Evolutionary conservation across 202 grass and related monocot species (phyloP), one percentile per base, ranked within the genome.

Genomic region (Dendrocalamus latiflorus): DNA sequence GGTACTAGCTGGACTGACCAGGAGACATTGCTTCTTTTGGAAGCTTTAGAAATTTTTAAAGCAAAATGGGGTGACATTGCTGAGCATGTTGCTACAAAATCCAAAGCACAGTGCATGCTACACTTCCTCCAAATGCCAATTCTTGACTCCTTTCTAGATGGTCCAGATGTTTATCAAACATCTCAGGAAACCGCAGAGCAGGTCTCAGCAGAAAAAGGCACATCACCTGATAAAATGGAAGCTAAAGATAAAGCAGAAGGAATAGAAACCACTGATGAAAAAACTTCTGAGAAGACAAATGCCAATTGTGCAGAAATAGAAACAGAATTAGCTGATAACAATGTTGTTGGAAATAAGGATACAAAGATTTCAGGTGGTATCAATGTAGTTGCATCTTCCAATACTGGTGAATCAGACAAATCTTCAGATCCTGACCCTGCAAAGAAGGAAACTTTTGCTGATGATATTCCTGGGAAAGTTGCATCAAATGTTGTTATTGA

Each of bases 41-140:
- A 97, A 89, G 93, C 88, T 30, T 83, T 93, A 76, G 88, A 97
- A 90, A 81, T 91, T 79, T 97, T 93, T 74, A 49, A 67, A 13
- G 91, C 72, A 6, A 91, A 91, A 74, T 97, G 93, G 93, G 84
- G 56, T 89, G 93, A 93, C 65, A 91, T 93, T 73, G 93, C 93
- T 66, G 93, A 93, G 61, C 90, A 97, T 81, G 93, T 97, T 68
- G 93, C 88, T 76, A 97, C 93, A 42, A 97, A 97, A 87, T 87
- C 77, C 45, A 97, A 97, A 88, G 84, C 79, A 48, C 91, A 97
- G 30, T 93, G 93, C 76, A 97, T 93, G 79, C 58, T 88, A 36
- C 85, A 97, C 73, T 93, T 97, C 67, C 88, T 97, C 57, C 78
- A 92, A 74, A 91, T 93, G 88, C 91, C 84, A 61, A 93, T 93